Conservation (phyloP, 106 monocot genomes). For the Dioscorea alata region DNA sequence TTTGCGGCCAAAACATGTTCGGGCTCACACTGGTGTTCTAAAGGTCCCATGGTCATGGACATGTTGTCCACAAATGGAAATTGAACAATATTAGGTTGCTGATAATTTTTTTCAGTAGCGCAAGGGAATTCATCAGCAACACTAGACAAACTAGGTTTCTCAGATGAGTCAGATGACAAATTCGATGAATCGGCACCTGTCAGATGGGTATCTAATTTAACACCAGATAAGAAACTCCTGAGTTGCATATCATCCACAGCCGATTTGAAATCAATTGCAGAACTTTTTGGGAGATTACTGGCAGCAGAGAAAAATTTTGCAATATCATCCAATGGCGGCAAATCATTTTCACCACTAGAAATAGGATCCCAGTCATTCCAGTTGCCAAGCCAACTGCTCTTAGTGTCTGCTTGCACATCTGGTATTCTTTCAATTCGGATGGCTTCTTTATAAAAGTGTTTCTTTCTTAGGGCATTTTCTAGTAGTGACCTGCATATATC, state of each 20-base stretch:
- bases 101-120: constrained; percentile 10
- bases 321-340: constrained; percentile 55
- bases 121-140: not conserved
- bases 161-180: not conserved
- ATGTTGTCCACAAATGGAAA: not conserved
- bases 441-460: constrained; percentile 69
- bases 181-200: not conserved
- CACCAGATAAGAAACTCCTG: constrained; percentile 4
- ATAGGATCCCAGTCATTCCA: constrained; percentile 83
- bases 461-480: constrained; percentile 61
- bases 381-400: constrained; percentile 31
- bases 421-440: constrained; percentile 72
- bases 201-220: constrained; percentile 9
- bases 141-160: not conserved
- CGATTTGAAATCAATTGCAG: constrained; percentile 29
- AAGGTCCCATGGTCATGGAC: not conserved
- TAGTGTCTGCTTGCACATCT: constrained; percentile 22
- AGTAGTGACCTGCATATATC: constrained; percentile 46
- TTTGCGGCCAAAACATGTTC: constrained; percentile 11
- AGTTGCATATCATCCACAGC: constrained; percentile 9
- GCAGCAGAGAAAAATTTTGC: constrained; percentile 33
- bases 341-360: constrained; percentile 76
- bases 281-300: constrained; percentile 12
- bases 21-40: not conserved
- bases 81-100: not conserved